Evolutionary conservation across 768 basidiomycete species (phyloP), one percentile per base, ranked within the genome.

Genomic region (Termitomyces sp.): DNA sequence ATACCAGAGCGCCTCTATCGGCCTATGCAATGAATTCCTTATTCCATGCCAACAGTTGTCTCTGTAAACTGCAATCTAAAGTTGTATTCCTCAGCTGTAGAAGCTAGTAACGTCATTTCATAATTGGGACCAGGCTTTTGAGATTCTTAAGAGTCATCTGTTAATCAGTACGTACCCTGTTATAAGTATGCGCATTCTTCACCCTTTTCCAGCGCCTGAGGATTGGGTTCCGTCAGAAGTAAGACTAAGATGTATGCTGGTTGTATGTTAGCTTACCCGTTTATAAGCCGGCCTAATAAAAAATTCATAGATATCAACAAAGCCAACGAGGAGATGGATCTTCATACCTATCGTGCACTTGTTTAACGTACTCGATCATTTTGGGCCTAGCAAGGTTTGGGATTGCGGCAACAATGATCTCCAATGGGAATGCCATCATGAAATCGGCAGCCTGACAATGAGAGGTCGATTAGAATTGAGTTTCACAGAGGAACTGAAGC

Each of bases 1-100:
- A 80, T 81, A 59, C 79, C 80, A 16, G 79, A 81, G 54, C 69
- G 78, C 62, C 71, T 81, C 35, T 79, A 72, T 65, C 69, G 60
- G 17, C 55, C 63, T 12, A 34, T 65, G 35, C 51, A 44, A 31
- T 54, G 25, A 21, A 4, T 32, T 32, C 19, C 8, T 47, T 38
- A 16, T 57, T 44, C 37, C 19, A 32, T 27, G 37, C 42, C 53
- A 5, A 5, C 10, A 16, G n/a, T 11, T 8, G 21, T 25, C 53
- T 25, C 23, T 42, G 6, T 21, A 10, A 16, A 21, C 25, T 29
- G 37, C 29, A 41, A 25, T 21, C 4, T 43, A 32, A n/a, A 23
- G 16, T 4, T n/a, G 16, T 44, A 44, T 44, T 44, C 43, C 25
- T 44, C 17, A 8, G 7, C 3, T n/a, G 21, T 25, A 9, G 17